Evolutionary conservation across 768 basidiomycete genomes (phyloP), one percentile per base, ranked within the genome.

Genomic region (Xerocomus spinulosus): DNA sequence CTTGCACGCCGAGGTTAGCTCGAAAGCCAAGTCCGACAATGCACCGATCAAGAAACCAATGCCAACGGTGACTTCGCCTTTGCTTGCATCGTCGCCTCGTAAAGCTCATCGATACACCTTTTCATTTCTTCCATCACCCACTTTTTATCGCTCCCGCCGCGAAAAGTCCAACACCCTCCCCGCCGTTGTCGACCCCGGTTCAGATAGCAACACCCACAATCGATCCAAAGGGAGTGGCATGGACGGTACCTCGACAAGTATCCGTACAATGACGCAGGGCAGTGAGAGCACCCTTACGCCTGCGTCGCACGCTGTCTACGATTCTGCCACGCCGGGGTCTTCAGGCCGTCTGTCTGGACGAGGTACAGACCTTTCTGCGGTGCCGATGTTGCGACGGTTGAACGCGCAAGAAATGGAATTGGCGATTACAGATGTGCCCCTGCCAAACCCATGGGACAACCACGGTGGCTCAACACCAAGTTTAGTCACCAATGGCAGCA

Each of bases 21-120:
- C 42, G 2, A 35, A 41, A 34, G 5, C n/a, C 33, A 39, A 12
- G 21, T 21, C 37, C 6, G 23, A 37, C 9, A n/a, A 4, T 30
- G 4, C 28, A 0, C 25, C 40, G 10, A 5, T 37, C 41, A 20
- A 45, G 47, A 44, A 35, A 48, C 6, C 23, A 12, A 26, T 9
- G 1, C 26, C 44, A 29, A 34, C 21, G 7, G 26, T 18, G 3
- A n/a, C 33, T 21, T 17, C 42, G 1, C 18, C 18, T 26, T 30
- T 44, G 9, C 25, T 18, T 12, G 26, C 41, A 28, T 24, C 44
- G 2, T 29, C 50, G 6, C 42, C 45, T 42, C 61, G 47, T 12
- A 56, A 44, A 46, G 3, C 41, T 18, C 60, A 50, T 15, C 42
- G 66, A 38, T 55, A 42, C 26, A 66, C 58, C 3, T 66, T 65